These are phyloP conservation scores for Diaporthe sp. DNA, from an alignment of 2,329 filamentous ascomycete species.

Conservation along the genomic window DNA sequence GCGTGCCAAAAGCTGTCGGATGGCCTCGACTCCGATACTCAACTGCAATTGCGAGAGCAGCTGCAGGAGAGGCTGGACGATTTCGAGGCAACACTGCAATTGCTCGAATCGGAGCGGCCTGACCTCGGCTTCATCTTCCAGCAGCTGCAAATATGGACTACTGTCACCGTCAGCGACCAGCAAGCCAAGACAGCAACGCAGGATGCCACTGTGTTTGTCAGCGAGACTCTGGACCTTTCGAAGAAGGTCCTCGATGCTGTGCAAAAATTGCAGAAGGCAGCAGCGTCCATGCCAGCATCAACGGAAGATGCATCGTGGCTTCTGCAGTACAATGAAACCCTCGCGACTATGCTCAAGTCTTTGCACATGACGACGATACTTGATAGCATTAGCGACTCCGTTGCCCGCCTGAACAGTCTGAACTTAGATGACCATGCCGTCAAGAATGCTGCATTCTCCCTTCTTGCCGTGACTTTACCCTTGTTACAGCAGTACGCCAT, in stretches of 20 bases:
- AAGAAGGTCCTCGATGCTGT: slow-evolving; percentile 85
- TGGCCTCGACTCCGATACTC: slow-evolving; percentile 60
- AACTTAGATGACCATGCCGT: slow-evolving; percentile 54
- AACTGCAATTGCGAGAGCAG: slow-evolving; percentile 50
- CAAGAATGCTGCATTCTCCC: slow-evolving; percentile 63
- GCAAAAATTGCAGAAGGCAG: slow-evolving; percentile 75
- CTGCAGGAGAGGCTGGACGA: slow-evolving; percentile 53
- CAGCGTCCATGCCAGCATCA: slow-evolving; percentile 68
- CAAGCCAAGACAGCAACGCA: slow-evolving; percentile 37
- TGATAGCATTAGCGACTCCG: slow-evolving; percentile 53
- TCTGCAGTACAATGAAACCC: slow-evolving; percentile 65
- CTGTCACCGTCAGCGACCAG: slow-evolving; percentile 44
- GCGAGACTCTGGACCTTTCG: slow-evolving; percentile 72
- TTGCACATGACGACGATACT: slow-evolving; percentile 72
- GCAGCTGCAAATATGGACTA: slow-evolving; percentile 77
- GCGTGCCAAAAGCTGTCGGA: slow-evolving; percentile 63
- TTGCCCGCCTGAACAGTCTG: slow-evolving; percentile 53
- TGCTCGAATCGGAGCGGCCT: slow-evolving; percentile 62
- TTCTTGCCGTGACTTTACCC: slow-evolving; percentile 75
- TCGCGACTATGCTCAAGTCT: slow-evolving; percentile 67
- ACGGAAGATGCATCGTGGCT: slow-evolving; percentile 76
- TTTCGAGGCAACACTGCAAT: slow-evolving; percentile 58
- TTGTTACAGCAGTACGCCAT: slow-evolving; percentile 80
- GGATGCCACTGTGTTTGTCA: slow-evolving; percentile 63
- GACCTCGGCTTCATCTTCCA: slow-evolving; percentile 74